Evolutionary conservation across 2,329 filamentous ascomycete species (phyloP), one percentile per base, ranked within the genome.

Genomic region (Lecanicillium sp.): DNA sequence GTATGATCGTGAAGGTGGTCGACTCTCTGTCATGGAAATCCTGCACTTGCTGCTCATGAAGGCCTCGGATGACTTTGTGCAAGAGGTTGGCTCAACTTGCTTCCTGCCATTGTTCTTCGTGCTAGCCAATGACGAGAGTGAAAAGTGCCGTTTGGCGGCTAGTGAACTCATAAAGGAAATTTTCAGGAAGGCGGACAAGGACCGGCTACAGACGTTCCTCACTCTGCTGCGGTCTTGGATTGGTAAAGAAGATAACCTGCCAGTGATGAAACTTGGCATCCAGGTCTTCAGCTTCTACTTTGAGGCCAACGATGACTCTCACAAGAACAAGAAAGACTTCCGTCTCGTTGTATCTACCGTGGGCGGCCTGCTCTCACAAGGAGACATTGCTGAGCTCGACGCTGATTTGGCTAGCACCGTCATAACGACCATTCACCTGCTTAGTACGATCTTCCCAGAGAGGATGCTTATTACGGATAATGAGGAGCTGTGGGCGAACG

Each of bases 11-110:
- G 80, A 88, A 49, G 85, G 92, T 43, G 92, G 92, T 19, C 77
- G 94, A 28, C 71, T 95, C 44, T 95, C 89, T 1, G 86, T 95
- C 19, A 86, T 98, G 77, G 92, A 98, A 61, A 79, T 90, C 3
- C 71, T 95, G 33, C 83, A 95, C 54, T 70, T 89, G 31, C 68
- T 98, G n/a, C 68, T 96, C 16, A 80, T 77, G 46, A 96, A 95
- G 62, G 81, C 89, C 4, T 82, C 83, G 0, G 77, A 87, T 29
- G 83, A 88, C 18, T 78, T 89, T 33, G 77, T 89, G 7, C 86
- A 94, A 56, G 85, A 95, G 48, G 75, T 95, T 25, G 73, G 86
- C 0, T 77, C 78, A 2, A 83, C 79, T 15, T 85, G 88, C 54
- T 98, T 95, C 64, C 71, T 94, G 16, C 88, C 89, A 0, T 62